These are phyloP conservation scores for Lactifluus hygrophoroides DNA, from an alignment of 768 basidiomycete genomes.

Conservation along the genomic window DNA sequence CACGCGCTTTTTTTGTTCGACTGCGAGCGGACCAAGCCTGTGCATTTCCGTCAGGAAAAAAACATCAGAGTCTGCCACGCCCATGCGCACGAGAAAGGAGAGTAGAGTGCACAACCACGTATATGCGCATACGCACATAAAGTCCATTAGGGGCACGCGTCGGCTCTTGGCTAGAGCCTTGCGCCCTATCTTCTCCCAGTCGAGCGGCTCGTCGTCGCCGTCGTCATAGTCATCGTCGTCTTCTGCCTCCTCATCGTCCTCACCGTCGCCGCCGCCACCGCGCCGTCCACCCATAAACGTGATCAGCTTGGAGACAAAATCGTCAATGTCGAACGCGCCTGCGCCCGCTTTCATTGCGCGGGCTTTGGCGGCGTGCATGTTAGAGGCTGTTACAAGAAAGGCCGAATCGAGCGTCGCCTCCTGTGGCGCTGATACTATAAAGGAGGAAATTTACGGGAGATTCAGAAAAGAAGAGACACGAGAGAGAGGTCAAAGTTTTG, in stretches of 20 bases:
- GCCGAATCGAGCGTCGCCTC: conserved; percentile 89
- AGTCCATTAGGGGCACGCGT: conserved; percentile 73
- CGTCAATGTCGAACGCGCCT: conserved; percentile 86
- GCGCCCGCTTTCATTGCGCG: conserved; percentile 83
- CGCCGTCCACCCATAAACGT: conserved; percentile 68
- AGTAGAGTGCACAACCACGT: neutral
- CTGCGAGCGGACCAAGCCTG: conserved; percentile 86
- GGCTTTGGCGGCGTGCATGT: conserved; percentile 79
- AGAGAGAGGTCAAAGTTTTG: neutral
- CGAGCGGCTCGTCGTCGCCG: conserved; percentile 36
- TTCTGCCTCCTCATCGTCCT: conserved; percentile 44
- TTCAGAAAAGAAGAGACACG: too few species aligned
- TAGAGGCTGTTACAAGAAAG: conserved; percentile 68
- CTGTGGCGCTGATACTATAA: conserved; percentile 31
- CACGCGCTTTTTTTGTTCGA: conserved; percentile 75
- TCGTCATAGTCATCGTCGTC: conserved; percentile 33
- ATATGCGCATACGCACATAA: conserved; percentile 73
- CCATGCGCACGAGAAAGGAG: too few species aligned
- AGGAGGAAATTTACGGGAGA: too few species aligned
- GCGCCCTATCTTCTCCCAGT: conserved; percentile 85
- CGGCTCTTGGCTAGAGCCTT: conserved; percentile 74
- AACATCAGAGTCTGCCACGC: conserved; percentile 16
- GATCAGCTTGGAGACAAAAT: conserved; percentile 72
- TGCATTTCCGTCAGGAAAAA: neutral
- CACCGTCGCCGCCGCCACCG: conserved; percentile 37